phyloP scores from a whole-genome alignment of 2,329 filamentous ascomycete species.

The Botryosphaeria dothidea region DNA sequence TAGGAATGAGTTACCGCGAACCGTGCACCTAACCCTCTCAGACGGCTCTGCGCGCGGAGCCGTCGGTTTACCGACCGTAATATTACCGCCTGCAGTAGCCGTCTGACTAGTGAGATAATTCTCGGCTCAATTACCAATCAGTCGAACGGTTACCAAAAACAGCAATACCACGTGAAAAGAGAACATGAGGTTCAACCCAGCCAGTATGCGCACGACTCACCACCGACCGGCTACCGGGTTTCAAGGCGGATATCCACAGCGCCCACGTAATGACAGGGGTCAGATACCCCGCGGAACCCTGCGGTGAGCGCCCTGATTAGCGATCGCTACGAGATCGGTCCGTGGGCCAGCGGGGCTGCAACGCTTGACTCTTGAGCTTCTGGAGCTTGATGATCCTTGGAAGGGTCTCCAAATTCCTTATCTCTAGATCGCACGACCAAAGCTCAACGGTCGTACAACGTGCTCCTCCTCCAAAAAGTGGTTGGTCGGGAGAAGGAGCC shows the following conservation, averaged over 20 bases:
- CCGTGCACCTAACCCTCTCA: no score
- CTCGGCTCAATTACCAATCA: neutral
- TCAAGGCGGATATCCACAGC: neutral
- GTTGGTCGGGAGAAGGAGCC: neutral
- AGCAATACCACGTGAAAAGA: neutral
- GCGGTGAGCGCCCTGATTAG: neutral
- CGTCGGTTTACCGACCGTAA: no score
- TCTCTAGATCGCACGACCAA: neutral
- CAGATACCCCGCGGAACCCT: neutral
- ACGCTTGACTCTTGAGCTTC: neutral
- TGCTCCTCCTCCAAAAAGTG: neutral
- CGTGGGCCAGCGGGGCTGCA: neutral
- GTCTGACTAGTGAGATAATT: no score
- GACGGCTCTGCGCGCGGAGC: no score
- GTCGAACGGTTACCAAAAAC: neutral
- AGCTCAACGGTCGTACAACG: neutral
- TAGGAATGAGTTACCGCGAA: no score
- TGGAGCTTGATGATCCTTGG: neutral
- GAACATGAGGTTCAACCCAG: neutral
- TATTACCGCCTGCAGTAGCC: no score
- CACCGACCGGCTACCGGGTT: neutral
- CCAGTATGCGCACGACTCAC: neutral
- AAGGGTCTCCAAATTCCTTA: neutral
- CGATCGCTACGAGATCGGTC: neutral
- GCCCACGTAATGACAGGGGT: neutral